Evolutionary conservation across 768 basidiomycete species (phyloP), one percentile per base, ranked within the genome.

Genomic region (Pluteus cervinus): DNA sequence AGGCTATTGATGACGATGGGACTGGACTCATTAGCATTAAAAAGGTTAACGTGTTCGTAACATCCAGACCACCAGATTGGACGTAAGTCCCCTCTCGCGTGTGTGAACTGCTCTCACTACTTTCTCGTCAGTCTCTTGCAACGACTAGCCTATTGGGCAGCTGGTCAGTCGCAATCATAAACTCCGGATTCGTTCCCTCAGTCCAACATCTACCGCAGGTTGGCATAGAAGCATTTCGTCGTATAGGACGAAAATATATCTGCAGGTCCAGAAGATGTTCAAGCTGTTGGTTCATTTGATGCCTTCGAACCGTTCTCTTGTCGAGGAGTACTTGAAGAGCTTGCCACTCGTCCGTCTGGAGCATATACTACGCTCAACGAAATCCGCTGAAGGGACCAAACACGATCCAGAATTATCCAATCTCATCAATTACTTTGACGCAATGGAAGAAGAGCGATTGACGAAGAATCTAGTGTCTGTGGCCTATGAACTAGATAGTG

Each of bases 101-200:
- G 10, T 16, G n/a, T 16, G 23, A 10, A 5, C 11, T 11, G 22
- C 11, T 24, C 10, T 36, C 22, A 24, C n/a, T 4, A 9, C 25
- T 14, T 7, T n/a, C 11, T 12, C 15, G n/a, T 35, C 33, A 61
- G 61, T 26, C 40, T 63, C 16, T 58, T 55, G 1, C 54, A 57
- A n/a, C 62, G 63, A 62, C 53, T 63, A 5, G 59, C 63, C 1
- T 65, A 60, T 41, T 65, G 61, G 62, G 61, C 63, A n/a, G 60
- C 55, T 5, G 62, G 61, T 58, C 12, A 29, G 53, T n/a, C n/a
- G n/a, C n/a, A n/a, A n/a, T 32, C 10, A 17, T 28, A 9, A 9
- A 28, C 9, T 28, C 9, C 26, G 26, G 9, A 9, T 14, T 28
- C 14, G 9, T 9, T 9, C 9, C 26, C 14, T 9, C 9, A 9